phyloP scores from a whole-genome alignment of 1,284 basidiomycete species.

The Phellinidium pouzarii region DNA sequence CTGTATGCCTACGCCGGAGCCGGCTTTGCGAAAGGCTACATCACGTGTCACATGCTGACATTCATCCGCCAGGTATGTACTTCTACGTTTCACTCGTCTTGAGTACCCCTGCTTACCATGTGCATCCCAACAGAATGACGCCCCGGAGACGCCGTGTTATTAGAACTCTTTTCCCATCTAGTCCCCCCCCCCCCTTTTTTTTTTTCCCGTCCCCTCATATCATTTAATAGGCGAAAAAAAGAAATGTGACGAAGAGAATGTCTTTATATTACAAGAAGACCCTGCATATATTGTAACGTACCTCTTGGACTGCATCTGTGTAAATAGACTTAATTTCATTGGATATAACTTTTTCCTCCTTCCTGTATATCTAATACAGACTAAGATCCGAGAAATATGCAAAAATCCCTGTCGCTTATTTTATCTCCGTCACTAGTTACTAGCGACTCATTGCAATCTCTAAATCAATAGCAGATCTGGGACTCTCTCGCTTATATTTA shows the following conservation, averaged over 20 bases:
- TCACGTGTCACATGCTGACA: conserved; percentile 23
- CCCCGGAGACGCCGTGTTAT: neutral
- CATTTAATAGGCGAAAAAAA: neutral
- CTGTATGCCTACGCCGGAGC: conserved; percentile 27
- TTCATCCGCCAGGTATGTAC: conserved; percentile 23
- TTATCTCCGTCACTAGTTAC: too few species aligned
- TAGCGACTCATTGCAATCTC: too few species aligned
- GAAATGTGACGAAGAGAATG: neutral
- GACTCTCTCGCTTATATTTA: too few species aligned
- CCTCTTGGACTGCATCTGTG: neutral
- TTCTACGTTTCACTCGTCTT: neutral
- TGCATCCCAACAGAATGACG: neutral
- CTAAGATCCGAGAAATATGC: too few species aligned
- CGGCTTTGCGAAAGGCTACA: conserved; percentile 26
- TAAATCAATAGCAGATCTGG: too few species aligned
- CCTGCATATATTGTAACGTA: neutral
- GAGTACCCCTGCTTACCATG: neutral
- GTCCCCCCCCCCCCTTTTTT: neutral
- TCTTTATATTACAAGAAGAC: neutral
- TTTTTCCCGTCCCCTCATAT: neutral
- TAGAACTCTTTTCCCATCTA: neutral
- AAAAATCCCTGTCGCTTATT: too few species aligned
- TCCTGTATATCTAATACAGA: too few species aligned
- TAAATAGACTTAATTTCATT: neutral
- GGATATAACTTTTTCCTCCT: too few species aligned